A percentile compares a stretch with the other conserved stretches of the same genome.
Evolutionary conservation across 75 land plant species (phyloP).

Genomic region (Chamaecyparis obtusa): DNA sequence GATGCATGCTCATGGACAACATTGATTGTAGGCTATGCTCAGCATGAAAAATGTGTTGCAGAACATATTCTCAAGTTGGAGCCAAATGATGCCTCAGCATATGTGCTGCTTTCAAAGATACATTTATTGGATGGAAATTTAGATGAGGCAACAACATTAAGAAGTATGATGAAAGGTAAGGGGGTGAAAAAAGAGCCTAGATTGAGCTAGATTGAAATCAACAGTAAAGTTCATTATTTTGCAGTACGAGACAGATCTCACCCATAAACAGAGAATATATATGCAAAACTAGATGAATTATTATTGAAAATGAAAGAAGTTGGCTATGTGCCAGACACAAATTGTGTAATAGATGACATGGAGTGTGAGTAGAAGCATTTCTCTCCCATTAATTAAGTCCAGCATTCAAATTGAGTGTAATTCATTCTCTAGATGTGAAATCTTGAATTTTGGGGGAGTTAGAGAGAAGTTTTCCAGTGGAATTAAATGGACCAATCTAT

Average conservation of each 20-base stretch:
- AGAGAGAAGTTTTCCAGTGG: no score
- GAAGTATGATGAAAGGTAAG: slow-evolving; percentile 21
- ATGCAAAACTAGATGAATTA: slow-evolving; percentile 6
- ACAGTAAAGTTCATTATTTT: slow-evolving; percentile 14
- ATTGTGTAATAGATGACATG: background rate
- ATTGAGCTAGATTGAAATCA: slow-evolving; percentile 40
- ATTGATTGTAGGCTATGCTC: slow-evolving; percentile 34
- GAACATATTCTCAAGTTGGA: slow-evolving; percentile 32
- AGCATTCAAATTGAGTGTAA: background rate
- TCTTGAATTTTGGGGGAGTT: no score
- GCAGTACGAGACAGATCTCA: slow-evolving; percentile 13
- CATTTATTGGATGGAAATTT: slow-evolving; percentile 48
- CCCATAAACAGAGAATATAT: slow-evolving; percentile 11
- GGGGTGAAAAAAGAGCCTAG: slow-evolving; percentile 33
- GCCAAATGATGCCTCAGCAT: slow-evolving; percentile 32
- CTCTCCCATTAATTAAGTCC: background rate
- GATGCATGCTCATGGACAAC: slow-evolving; percentile 37
- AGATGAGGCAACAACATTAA: slow-evolving; percentile 34
- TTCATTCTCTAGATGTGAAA: no score
- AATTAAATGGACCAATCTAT: no score
- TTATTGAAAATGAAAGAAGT: slow-evolving; percentile 3
- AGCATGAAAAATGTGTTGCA: slow-evolving; percentile 38
- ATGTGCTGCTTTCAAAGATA: slow-evolving; percentile 46
- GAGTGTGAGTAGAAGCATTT: background rate
- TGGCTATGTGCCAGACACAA: slow-evolving; percentile 1